These are phyloP conservation scores for Aspergillus transmontanensis DNA, from an alignment of 2,329 filamentous ascomycete species.

Conservation along the genomic window DNA sequence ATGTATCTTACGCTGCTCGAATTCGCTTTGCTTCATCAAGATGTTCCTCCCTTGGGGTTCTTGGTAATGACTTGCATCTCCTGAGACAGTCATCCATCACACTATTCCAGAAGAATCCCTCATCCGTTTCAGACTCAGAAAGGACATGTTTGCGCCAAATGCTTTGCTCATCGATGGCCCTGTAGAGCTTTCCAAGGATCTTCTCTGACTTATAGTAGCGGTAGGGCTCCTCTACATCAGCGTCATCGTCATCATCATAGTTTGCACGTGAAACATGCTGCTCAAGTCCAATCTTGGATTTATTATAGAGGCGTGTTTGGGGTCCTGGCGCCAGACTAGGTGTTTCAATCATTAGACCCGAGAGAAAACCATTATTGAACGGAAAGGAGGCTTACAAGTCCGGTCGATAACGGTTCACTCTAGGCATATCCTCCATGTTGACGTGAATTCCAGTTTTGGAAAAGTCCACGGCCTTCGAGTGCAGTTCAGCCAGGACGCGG, in stretches of 20 bases:
- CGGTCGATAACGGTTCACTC: slow-evolving; percentile 45
- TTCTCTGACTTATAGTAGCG: slow-evolving; percentile 70
- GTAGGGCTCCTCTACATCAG: slow-evolving; percentile 49
- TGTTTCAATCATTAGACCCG: not conserved
- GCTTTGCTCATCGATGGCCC: slow-evolving; percentile 69
- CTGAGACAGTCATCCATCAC: slow-evolving; percentile 8
- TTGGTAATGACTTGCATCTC: slow-evolving; percentile 11
- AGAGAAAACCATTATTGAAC: not conserved
- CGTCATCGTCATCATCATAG: slow-evolving; percentile 48
- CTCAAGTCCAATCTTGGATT: slow-evolving; percentile 43
- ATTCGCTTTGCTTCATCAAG: slow-evolving; percentile 18
- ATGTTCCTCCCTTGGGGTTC: slow-evolving; percentile 14
- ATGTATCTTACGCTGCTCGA: slow-evolving; percentile 10
- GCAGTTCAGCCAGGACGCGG: slow-evolving; percentile 60
- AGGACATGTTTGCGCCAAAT: slow-evolving; percentile 46
- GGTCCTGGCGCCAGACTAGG: slow-evolving; percentile 29
- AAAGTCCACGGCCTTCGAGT: slow-evolving; percentile 74
- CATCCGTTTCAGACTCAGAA: slow-evolving; percentile 2
- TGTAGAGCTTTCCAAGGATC: slow-evolving; percentile 70
- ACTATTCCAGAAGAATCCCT: slow-evolving; percentile 17
- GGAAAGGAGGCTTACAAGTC: slow-evolving; percentile 55
- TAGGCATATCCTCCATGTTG: slow-evolving; percentile 49
- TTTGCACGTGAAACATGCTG: slow-evolving; percentile 52
- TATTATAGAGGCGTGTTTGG: slow-evolving; percentile 33
- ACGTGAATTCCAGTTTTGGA: slow-evolving; percentile 71